Percentiles rank a stretch among this genome's conserved stretches.
These are phyloP conservation scores for Populus hybrid DNA, from an alignment of 441 rosid species.

Conservation along the genomic window DNA sequence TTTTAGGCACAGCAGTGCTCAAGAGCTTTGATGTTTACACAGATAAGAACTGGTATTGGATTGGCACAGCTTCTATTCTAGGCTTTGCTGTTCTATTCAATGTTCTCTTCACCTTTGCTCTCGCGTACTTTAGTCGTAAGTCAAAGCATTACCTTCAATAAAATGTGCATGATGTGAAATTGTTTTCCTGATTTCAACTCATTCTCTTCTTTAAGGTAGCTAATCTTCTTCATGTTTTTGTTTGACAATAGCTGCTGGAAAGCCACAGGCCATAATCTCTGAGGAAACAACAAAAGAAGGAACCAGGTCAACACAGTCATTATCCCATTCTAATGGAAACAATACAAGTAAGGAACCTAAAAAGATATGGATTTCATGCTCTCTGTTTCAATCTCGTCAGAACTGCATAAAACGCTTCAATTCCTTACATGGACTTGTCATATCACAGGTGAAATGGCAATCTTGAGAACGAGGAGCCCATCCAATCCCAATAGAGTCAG, in stretches of 20 bases:
- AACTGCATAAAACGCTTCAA: not conserved
- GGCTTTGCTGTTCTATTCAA: too few relatives aligned
- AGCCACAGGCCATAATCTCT: conserved; percentile 63
- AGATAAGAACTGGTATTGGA: conserved; percentile 43
- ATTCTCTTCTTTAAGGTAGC: conserved; percentile 9
- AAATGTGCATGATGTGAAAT: too few relatives aligned
- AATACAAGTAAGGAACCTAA: conserved; percentile 39
- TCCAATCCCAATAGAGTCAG: conserved; percentile 24
- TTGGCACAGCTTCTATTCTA: too few relatives aligned
- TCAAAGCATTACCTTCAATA: conserved; percentile 17
- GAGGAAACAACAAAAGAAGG: conserved; percentile 49
- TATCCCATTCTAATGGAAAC: conserved; percentile 40
- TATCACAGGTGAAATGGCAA: conserved; percentile 47
- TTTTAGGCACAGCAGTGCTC: conserved; percentile 58
- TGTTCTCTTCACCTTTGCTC: too few relatives aligned
- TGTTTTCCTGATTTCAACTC: not conserved
- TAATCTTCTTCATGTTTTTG: conserved; percentile 11
- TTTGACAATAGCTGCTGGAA: conserved; percentile 53
- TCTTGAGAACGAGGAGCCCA: conserved; percentile 45
- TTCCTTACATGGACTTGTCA: conserved; percentile 7
- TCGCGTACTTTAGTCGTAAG: too few relatives aligned
- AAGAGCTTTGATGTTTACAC: conserved; percentile 39
- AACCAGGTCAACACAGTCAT: conserved; percentile 30
- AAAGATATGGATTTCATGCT: not conserved
- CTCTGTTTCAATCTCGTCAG: not conserved